Base-by-base conservation (phyloP, 139 green algal species). In the Penium margaritaceum region DNA sequence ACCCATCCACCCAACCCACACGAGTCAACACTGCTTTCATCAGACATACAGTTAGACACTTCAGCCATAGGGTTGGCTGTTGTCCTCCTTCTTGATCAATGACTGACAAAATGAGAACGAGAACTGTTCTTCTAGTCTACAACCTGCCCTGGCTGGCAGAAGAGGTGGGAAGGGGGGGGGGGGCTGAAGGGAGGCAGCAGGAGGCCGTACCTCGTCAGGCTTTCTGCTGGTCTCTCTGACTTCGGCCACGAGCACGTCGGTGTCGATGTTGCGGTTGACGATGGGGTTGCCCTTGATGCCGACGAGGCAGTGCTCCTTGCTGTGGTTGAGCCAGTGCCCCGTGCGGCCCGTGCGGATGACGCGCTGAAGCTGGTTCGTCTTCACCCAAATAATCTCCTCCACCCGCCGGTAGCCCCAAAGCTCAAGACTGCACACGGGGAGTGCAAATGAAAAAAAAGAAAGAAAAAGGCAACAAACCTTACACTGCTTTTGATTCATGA, bases 381-480 rank as follows among this genome's bases (percentile, higher is more conserved):
- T 95, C 17, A 95, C 87, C 89, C 89, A 95, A 44, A 95, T 90
- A 54, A 95, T 75, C 74, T 95, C 89, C 70, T 95, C 89, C 58
- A 92, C 87, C 1, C 89, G 83, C 63, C 86, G 77, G 80, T 95
- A 93, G 39, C 88, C 89, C 89, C 89, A 95, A 0, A 90, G 81
- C 44, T 86, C 77, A 12, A 95, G 70, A 70, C 74, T 81, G 67
- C 7, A 58, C 9, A 58, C 14, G 14, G 44, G 44, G 0, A n/a
- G 47, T 58, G 27, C 7, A 51, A 51, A 51, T 51, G 41, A 51
- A 21, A 2, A 15, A 19, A 19, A 21, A 17, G n/a, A n/a, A n/a
- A n/a, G n/a, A n/a, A n/a, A 55, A 55, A 21, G 44, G 44, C 3
- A 27, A 5, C 5, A 1, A 55, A 17, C 44, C 44, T 27, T 21